phyloP scores from a whole-genome alignment of 306 rosid species.

The Begonia masoniana region DNA sequence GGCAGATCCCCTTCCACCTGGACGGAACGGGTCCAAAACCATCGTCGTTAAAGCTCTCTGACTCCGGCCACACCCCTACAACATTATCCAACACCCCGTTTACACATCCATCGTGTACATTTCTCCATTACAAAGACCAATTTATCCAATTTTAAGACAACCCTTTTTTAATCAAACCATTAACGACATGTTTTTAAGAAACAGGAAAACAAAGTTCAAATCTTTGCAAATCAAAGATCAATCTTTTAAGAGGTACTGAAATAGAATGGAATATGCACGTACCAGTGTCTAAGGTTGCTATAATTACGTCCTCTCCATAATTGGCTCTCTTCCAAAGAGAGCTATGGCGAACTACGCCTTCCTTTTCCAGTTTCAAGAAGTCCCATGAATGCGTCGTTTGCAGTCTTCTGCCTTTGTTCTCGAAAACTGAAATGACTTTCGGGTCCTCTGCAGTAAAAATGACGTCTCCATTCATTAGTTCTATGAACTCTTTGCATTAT shows the following conservation, averaged over 20 bases:
- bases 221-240: no score
- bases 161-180: no score
- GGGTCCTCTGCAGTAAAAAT: constrained; percentile 24
- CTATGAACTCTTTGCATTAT: background rate
- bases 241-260: background rate
- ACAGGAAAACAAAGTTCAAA: no score
- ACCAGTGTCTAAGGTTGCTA: constrained; percentile 63
- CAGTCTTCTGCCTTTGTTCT: constrained; percentile 19
- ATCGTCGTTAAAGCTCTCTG: constrained; percentile 48
- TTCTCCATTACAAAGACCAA: no score
- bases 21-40: constrained; percentile 51
- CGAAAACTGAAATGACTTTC: constrained; percentile 25
- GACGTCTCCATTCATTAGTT: no score
- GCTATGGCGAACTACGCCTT: constrained; percentile 11
- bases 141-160: no score
- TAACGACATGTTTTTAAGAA: background rate
- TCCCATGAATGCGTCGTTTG: constrained; percentile 63
- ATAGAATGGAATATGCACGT: no score
- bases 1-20: constrained; percentile 68
- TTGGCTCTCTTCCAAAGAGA: constrained; percentile 43
- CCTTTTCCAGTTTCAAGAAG: constrained; percentile 33
- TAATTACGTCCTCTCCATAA: constrained; percentile 46
- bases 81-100: background rate
- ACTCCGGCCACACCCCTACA: constrained; percentile 61
- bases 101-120: no score